Evolutionary conservation across 2,329 filamentous ascomycete species (phyloP).

Genomic region (Diaporthe amygdali): DNA sequence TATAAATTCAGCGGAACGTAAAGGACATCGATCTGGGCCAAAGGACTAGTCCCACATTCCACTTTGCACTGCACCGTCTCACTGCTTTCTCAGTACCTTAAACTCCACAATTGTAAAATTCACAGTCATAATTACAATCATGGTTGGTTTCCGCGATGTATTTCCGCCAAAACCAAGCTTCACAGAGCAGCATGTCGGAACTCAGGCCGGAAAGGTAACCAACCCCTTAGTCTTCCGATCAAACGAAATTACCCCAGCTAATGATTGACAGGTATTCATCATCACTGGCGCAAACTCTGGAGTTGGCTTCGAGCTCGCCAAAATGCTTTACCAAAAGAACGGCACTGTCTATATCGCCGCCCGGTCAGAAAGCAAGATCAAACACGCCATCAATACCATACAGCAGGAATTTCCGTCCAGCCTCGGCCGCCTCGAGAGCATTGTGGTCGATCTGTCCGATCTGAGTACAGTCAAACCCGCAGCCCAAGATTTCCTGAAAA

Average conservation of each 20-base stretch:
- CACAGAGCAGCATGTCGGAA: background rate
- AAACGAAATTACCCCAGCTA: background rate
- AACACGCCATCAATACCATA: background rate
- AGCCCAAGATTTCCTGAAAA: background rate
- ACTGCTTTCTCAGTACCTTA: background rate
- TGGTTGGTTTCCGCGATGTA: background rate
- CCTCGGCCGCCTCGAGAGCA: background rate
- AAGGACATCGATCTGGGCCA: background rate
- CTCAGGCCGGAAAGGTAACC: background rate
- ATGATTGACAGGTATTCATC: conserved; percentile 33
- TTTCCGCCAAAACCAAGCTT: background rate
- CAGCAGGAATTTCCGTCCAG: background rate
- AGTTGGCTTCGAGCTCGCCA: conserved; percentile 50
- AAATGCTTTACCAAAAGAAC: conserved; percentile 53
- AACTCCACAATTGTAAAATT: too few relatives aligned
- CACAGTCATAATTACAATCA: background rate
- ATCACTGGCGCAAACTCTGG: conserved; percentile 41
- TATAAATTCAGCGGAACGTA: background rate
- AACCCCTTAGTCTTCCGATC: too few relatives aligned
- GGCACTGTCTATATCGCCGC: conserved; percentile 55
- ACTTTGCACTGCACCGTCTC: background rate
- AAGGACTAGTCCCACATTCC: background rate
- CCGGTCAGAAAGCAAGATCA: conserved; percentile 32
- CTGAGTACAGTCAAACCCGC: background rate
- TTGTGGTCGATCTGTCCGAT: conserved; percentile 8